Evolutionary conservation across 78 protist species (phyloP), one percentile per base, ranked within the genome.

Genomic region (Speleostelium caveatum): DNA sequence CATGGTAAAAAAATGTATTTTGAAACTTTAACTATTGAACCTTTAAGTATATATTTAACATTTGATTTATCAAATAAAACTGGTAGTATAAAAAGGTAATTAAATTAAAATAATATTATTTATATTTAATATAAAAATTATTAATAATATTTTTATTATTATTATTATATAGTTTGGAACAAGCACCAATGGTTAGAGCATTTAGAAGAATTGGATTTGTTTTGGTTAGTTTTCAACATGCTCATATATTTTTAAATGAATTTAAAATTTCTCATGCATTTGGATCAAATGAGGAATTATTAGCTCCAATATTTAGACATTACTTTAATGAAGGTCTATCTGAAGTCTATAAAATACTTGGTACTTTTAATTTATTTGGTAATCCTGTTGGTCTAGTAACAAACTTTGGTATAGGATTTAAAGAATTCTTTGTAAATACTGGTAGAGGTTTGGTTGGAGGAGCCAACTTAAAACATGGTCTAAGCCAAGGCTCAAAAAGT

Each of bases 281-380:
- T 75, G 86, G 86, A 21, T 41, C 93, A 3, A 75, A 72, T 45
- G 90, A 75, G 26, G 80, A 87, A 16, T 61, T 93, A 8, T 68
- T 93, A 16, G 69, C 67, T 35, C 92, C 94, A 35, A 73, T 93
- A 10, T 79, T 69, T 26, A 53, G 73, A 38, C 96, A 95, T 73
- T 95, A 93, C 33, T 21, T 71, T 16, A 33, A 38, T 24, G 93
- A 88, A 49, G 90, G 79, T 59, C 45, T 87, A 3, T 62, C 75
- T 1, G 94, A 93, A 38, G 66, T 76, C 0, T 93, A 93, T 74
- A 93, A 90, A 66, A 56, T 96, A n/a, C 55, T 96, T 5, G 97
- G 97, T 7, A 80, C 97, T 0, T 85, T 87, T 14, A 94, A 94
- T 32, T 69, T 96, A 6, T 87, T 96, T 26, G 97, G 97, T 41